A percentile compares a stretch with the other conserved stretches of the same genome.
Evolutionary conservation across 2,329 filamentous ascomycete genomes (phyloP).

Genomic region (Coleophoma eucalyptorum): DNA sequence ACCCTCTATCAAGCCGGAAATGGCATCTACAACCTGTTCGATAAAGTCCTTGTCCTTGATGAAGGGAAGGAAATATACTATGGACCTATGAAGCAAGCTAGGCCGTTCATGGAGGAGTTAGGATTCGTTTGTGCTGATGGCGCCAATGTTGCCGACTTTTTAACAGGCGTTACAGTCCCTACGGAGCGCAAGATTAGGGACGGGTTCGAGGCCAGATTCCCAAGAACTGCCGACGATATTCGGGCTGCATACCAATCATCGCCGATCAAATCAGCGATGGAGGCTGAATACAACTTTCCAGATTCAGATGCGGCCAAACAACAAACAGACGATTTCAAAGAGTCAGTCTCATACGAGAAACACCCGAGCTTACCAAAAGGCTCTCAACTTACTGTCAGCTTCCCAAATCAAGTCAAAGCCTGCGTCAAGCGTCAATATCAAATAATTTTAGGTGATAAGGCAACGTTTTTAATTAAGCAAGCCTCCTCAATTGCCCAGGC

Average conservation of each 20-base stretch:
- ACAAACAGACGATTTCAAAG: slow-evolving; percentile 45
- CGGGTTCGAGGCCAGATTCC: slow-evolving; percentile 36
- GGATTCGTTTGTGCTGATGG: slow-evolving; percentile 61
- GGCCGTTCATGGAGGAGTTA: slow-evolving; percentile 59
- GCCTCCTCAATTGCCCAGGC: slow-evolving; percentile 53
- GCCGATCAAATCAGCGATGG: slow-evolving; percentile 44
- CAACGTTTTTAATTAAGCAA: slow-evolving; percentile 61
- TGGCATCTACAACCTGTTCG: slow-evolving; percentile 65
- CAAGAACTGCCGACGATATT: slow-evolving; percentile 41
- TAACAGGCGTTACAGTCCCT: slow-evolving; percentile 51
- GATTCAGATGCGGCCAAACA: slow-evolving; percentile 39
- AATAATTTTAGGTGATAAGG: slow-evolving; percentile 61
- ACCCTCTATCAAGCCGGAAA: slow-evolving; percentile 69
- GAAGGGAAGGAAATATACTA: slow-evolving; percentile 64
- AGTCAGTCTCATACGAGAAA: slow-evolving; percentile 50
- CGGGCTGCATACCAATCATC: slow-evolving; percentile 48
- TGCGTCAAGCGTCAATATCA: slow-evolving; percentile 59
- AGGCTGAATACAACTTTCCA: slow-evolving; percentile 53
- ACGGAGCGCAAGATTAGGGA: slow-evolving; percentile 60
- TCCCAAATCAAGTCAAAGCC: slow-evolving; percentile 50
- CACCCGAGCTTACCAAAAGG: slow-evolving; percentile 45
- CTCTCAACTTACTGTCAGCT: slow-evolving; percentile 53
- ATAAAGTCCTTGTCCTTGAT: slow-evolving; percentile 67
- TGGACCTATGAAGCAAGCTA: slow-evolving; percentile 53
- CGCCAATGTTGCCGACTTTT: slow-evolving; percentile 61